Evolutionary conservation across 352 stramenopile species (phyloP), one percentile per base, ranked within the genome.

Genomic region (Pythium angustatum): DNA sequence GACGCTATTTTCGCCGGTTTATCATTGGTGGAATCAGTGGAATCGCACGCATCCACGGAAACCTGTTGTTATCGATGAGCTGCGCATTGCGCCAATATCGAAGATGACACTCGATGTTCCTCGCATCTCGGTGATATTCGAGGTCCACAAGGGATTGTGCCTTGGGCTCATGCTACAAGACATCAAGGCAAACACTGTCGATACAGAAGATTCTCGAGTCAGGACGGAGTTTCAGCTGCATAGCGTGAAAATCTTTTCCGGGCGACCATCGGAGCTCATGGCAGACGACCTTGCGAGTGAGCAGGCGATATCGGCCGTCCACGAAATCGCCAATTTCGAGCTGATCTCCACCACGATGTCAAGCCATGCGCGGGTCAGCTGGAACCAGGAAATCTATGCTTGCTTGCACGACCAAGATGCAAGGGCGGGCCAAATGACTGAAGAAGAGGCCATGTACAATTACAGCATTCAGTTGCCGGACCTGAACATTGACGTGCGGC

Each of bases 11-110:
- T 77, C 80, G 7, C 87, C 87, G 24, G 74, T 95, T 11, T 94
- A 90, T 61, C 65, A 87, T 44, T 96, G 87, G 87, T 96, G 85
- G 83, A 90, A 90, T 34, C 75, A 85, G 43, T 95, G 87, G 87
- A 90, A 86, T 64, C 41, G 79, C 27, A 85, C 66, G 17, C 84
- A 93, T 55, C 86, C 86, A 5, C 86, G 75, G 49, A 91, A 88
- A 54, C 47, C 73, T 22, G 48, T 85, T 34, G 40, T 76, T 6
- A 44, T 69, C 14, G 74, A 84, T 28, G 71, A 85, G 60, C 62
- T 83, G 57, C 78, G 73, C 15, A 81, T 94, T 64, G 82, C 80
- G 30, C 83, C 85, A 5, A 91, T 94, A 28, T 82, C 84, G 14
- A 73, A 85, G 45, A 64, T 90, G 43, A 72, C 68, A 33, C 58